Conservation (phyloP, 495 filamentous ascomycete genomes). For the Thermochaetoides thermophila region DNA sequence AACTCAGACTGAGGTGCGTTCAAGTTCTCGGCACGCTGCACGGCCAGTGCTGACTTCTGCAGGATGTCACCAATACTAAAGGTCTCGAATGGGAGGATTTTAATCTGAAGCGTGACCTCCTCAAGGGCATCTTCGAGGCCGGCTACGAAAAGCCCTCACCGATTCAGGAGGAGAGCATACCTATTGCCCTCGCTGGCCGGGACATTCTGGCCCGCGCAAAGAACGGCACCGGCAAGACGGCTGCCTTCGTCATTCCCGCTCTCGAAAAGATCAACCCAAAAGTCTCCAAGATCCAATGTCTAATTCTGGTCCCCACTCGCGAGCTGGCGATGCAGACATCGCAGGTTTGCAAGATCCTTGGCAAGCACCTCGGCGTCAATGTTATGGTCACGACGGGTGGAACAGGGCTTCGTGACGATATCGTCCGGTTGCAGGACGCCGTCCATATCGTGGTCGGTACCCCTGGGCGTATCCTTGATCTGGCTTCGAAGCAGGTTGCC, state of each 20-base stretch:
- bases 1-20: conserved; percentile 79
- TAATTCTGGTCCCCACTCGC: conserved; percentile 92
- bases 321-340: conserved; percentile 98
- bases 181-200: conserved; percentile 83
- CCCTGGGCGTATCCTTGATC: conserved; percentile 84
- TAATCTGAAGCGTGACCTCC: conserved; percentile 76
- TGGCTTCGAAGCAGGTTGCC: conserved; percentile 87
- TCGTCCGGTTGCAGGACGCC: conserved; percentile 81
- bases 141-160: conserved; percentile 98
- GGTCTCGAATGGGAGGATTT: conserved; percentile 97
- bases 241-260: conserved; percentile 91
- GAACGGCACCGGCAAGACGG: conserved; percentile 97
- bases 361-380: conserved; percentile 91
- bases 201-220: conserved; percentile 95
- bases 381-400: conserved; percentile 99
- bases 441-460: conserved; percentile 98
- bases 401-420: conserved; percentile 88
- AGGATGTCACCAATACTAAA: conserved; percentile 97
- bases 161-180: conserved; percentile 98
- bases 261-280: conserved; percentile 93
- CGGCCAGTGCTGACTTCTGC: conserved; percentile 2
- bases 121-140: conserved; percentile 99
- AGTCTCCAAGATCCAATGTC: conserved; percentile 81
- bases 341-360: conserved; percentile 95
- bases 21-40: background rate